phyloP scores from a whole-genome alignment of 2,329 filamentous ascomycete genomes.

The Trichoderma arundinaceum region DNA sequence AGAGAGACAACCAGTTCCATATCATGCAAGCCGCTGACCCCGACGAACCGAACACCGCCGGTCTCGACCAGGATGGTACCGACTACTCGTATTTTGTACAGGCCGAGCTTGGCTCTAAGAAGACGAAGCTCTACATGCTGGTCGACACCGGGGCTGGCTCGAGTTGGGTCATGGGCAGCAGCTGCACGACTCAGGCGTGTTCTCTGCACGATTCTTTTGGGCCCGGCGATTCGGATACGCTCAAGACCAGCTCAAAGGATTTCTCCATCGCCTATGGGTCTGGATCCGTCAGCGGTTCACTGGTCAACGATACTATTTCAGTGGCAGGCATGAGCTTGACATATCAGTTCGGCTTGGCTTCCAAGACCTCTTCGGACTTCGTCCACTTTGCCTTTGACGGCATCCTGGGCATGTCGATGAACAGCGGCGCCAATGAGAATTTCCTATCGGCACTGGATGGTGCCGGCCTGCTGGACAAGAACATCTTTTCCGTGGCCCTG shows the following conservation, averaged over 20 bases:
- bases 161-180: conserved; percentile 81
- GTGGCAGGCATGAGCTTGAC: conserved; percentile 69
- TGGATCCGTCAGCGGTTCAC: conserved; percentile 70
- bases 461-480: conserved; percentile 62
- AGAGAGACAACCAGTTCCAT: conserved; percentile 54
- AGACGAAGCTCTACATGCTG: conserved; percentile 64
- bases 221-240: conserved; percentile 66
- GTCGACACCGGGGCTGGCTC: conserved; percentile 72
- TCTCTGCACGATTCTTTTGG: conserved; percentile 73
- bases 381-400: conserved; percentile 82
- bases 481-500: conserved; percentile 74
- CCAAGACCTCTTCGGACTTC: conserved; percentile 75
- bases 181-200: conserved; percentile 72
- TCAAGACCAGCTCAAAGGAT: conserved; percentile 56
- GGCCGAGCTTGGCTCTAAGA: conserved; percentile 60
- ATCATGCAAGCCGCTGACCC: conserved; percentile 55
- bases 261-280: conserved; percentile 79
- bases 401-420: conserved; percentile 78
- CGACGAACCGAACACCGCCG: conserved; percentile 54
- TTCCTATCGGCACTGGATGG: conserved; percentile 68
- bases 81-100: conserved; percentile 70
- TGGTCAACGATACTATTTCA: conserved; percentile 69
- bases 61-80: conserved; percentile 67
- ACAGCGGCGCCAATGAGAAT: conserved; percentile 63
- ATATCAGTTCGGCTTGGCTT: conserved; percentile 75